These are phyloP conservation scores for Daldinia bambusicola DNA, from an alignment of 495 filamentous ascomycete species.

Conservation along the genomic window DNA sequence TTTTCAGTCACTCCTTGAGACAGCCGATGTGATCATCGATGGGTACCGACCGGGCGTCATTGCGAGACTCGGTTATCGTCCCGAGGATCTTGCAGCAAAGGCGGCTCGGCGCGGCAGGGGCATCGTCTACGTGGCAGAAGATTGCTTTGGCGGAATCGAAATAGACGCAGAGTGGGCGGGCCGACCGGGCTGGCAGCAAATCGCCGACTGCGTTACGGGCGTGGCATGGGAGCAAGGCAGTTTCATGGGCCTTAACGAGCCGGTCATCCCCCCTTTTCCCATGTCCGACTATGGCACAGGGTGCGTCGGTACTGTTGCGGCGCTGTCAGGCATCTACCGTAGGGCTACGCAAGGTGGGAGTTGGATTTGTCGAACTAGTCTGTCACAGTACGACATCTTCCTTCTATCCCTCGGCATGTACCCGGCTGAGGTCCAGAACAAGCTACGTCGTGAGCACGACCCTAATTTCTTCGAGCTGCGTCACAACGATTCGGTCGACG, in stretches of 20 bases:
- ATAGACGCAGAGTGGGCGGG: constrained; percentile 58
- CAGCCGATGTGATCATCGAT: constrained; percentile 70
- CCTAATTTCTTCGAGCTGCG: constrained; percentile 63
- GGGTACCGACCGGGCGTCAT: constrained; percentile 75
- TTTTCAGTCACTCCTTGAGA: constrained; percentile 69
- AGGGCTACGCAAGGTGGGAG: constrained; percentile 71
- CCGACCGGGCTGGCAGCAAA: constrained; percentile 68
- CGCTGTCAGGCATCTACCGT: constrained; percentile 69
- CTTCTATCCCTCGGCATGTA: constrained; percentile 72
- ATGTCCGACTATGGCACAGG: constrained; percentile 85
- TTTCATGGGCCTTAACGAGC: constrained; percentile 75
- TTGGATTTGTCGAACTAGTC: constrained; percentile 68
- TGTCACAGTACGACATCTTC: constrained; percentile 65
- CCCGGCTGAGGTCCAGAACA: constrained; percentile 63
- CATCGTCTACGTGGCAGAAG: constrained; percentile 75
- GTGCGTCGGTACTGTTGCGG: constrained; percentile 70
- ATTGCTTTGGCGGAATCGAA: constrained; percentile 70
- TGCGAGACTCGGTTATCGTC: constrained; percentile 71
- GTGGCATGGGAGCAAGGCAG: constrained; percentile 78
- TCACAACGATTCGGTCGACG: constrained; percentile 77
- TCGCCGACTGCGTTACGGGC: constrained; percentile 61
- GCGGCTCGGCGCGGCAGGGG: constrained; percentile 65
- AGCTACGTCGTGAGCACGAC: constrained; percentile 64
- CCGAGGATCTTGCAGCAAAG: constrained; percentile 61
- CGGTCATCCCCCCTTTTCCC: constrained; percentile 82